Evolutionary conservation across 148 eudicot species (phyloP), one percentile per base, ranked within the genome.

Genomic region (Beta vulgaris): DNA sequence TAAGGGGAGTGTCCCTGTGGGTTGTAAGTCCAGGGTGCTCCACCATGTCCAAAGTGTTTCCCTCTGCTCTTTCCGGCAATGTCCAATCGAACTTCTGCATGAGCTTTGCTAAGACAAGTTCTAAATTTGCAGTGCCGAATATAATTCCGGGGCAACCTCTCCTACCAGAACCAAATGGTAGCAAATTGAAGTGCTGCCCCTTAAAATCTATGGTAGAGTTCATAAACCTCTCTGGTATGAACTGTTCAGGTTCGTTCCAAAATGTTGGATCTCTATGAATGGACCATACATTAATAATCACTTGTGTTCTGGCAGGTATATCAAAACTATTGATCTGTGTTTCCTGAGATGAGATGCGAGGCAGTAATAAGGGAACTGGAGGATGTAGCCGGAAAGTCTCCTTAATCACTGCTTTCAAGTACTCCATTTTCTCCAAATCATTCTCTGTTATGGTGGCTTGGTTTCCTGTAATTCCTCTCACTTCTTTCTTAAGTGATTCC

Each of bases 81-180:
- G 55, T 51, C 85, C 85, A 85, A 48, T 85, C 64, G 32, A 85
- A 85, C 46, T 77, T 62, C 73, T 77, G 28, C 64, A 80, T 43
- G 1, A 82, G 75, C 46, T 82, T 73, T 53, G 88, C 88, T 37
- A 85, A 13, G 2, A 75, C 82, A 55, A 77, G 66, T 71, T 85
- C 87, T 49, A 70, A 69, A 19, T 40, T 67, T 9, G 74, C 26
- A 1, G 15, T 65, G 2, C 83, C 79, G 51, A 85, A 82, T 2
- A 69, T 23, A 23, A 65, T 75, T 51, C 82, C 85, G 0, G 85
- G 82, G 74, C 85, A 82, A 8, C 78, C 71, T 25, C 85, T 79
- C 34, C 85, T 82, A n/a, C 82, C 85, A 2, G 80, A 68, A 10
- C 85, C 87, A 44, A 85, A 85, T 3, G 87, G 87, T 21, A 82